Percentiles rank a stretch among this genome's conserved stretches.
These are phyloP conservation scores for Asterionellopsis glacialis DNA, from an alignment of 108 stramenopile species.

Conservation along the genomic window DNA sequence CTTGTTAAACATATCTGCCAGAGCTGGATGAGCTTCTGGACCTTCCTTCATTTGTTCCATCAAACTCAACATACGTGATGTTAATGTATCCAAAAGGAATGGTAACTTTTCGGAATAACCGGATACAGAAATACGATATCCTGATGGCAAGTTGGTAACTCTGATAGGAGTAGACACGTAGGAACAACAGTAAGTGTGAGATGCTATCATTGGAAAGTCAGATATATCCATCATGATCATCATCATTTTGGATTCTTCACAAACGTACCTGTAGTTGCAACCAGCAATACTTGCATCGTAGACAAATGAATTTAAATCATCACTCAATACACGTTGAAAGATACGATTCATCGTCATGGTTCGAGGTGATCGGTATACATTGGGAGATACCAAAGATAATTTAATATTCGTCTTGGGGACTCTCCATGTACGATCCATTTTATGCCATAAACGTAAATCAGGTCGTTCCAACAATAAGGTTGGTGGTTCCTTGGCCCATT, in stretches of 20 bases:
- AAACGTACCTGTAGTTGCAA: constrained; percentile 48
- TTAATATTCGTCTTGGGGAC: constrained; percentile 73
- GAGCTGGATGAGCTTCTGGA: constrained; percentile 49
- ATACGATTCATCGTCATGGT: constrained; percentile 79
- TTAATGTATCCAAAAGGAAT: constrained; percentile 71
- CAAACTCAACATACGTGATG: constrained; percentile 64
- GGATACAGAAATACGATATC: constrained; percentile 62
- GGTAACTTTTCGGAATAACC: constrained; percentile 85
- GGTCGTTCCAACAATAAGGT: constrained; percentile 45
- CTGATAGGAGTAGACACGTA: constrained; percentile 2
- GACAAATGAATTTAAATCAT: constrained; percentile 79
- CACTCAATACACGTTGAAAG: constrained; percentile 72
- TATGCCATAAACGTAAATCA: constrained; percentile 74
- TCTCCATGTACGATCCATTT: constrained; percentile 74
- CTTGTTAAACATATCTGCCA: constrained; percentile 52
- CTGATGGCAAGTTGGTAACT: constrained; percentile 53
- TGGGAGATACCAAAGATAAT: constrained; percentile 62
- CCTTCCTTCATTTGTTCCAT: constrained; percentile 82
- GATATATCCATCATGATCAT: too few species aligned
- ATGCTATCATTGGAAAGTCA: too few species aligned
- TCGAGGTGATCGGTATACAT: constrained; percentile 67
- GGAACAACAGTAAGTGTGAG: too few species aligned
- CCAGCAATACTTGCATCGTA: constrained; percentile 90
- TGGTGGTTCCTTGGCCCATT: constrained; percentile 30
- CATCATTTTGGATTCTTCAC: too few species aligned